These are phyloP conservation scores for Drosera spatulata DNA, from an alignment of 179 eudicot genomes.

Conservation along the genomic window DNA sequence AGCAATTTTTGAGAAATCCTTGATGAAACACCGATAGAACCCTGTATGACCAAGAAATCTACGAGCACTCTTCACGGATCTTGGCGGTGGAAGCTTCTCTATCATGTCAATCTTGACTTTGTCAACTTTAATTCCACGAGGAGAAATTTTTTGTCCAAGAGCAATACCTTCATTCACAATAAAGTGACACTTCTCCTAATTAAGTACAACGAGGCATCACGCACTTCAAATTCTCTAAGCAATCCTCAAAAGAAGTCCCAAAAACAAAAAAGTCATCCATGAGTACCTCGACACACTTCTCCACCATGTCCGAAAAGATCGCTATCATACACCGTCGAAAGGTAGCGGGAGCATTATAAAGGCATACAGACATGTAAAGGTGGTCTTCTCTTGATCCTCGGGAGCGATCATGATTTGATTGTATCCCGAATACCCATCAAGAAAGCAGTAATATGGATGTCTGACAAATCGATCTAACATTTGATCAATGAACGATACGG, in stretches of 20 bases:
- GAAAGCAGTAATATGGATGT: not conserved
- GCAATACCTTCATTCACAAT: not conserved
- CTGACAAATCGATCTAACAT: not conserved
- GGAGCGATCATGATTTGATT: not conserved
- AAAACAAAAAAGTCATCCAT: no score
- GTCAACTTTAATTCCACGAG: not conserved
- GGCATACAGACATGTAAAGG: not conserved
- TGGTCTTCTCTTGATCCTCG: no score
- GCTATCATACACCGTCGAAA: not conserved
- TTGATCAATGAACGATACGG: not conserved
- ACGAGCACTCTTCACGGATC: not conserved
- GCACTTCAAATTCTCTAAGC: no score
- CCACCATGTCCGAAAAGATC: not conserved
- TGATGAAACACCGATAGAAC: no score
- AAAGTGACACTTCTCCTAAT: no score
- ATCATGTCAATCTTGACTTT: not conserved
- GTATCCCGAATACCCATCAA: not conserved
- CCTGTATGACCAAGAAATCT: not conserved
- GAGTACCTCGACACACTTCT: no score
- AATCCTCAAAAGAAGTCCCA: no score
- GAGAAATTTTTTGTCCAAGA: not conserved
- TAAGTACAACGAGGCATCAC: no score
- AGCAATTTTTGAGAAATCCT: not conserved
- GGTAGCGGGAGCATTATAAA: not conserved
- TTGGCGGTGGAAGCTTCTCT: not conserved